phyloP scores from a whole-genome alignment of 1,284 basidiomycete genomes.

The Fereydounia khargensis region DNA sequence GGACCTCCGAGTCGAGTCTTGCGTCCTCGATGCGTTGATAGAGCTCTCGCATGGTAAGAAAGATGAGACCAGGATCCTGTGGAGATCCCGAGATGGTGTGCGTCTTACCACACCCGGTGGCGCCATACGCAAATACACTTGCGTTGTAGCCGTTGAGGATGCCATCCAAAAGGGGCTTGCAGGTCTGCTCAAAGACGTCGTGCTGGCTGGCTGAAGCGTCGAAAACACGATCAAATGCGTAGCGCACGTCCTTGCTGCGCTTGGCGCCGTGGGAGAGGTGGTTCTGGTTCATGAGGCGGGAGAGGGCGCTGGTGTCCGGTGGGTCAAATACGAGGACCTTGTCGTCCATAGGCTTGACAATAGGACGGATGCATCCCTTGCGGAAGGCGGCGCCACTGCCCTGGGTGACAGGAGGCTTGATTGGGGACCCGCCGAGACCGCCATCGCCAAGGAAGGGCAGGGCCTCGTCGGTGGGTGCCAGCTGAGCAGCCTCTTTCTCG shows the following conservation, averaged over 20 bases:
- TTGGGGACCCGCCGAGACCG: slow-evolving; percentile 47
- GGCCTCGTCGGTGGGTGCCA: slow-evolving; percentile 42
- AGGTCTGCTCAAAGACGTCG: slow-evolving; percentile 50
- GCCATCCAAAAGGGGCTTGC: slow-evolving; percentile 50
- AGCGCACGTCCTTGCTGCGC: slow-evolving; percentile 47
- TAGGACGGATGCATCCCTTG: slow-evolving; percentile 46
- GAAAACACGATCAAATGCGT: slow-evolving; percentile 56
- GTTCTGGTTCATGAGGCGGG: slow-evolving; percentile 23
- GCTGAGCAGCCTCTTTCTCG: slow-evolving; percentile 41
- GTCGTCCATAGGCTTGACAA: slow-evolving; percentile 52
- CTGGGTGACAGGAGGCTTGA: slow-evolving; percentile 16
- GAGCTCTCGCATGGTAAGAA: slow-evolving; percentile 56
- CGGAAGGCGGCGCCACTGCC: slow-evolving; percentile 11
- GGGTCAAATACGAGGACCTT: slow-evolving; percentile 56
- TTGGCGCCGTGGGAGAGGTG: slow-evolving; percentile 19
- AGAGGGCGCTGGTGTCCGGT: slow-evolving; percentile 44
- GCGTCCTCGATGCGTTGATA: slow-evolving; percentile 51
- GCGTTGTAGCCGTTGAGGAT: slow-evolving; percentile 55
- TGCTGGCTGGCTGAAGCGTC: slow-evolving; percentile 41
- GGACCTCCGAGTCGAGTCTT: slow-evolving; percentile 43
- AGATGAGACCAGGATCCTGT: slow-evolving; percentile 54
- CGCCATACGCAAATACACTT: slow-evolving; percentile 56
- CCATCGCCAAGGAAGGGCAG: slow-evolving; percentile 56
- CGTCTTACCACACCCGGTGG: slow-evolving; percentile 57
- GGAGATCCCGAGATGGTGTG: slow-evolving; percentile 55